Evolutionary conservation across 805 yeast species (phyloP).

Genomic region (Spathaspora girioi): DNA sequence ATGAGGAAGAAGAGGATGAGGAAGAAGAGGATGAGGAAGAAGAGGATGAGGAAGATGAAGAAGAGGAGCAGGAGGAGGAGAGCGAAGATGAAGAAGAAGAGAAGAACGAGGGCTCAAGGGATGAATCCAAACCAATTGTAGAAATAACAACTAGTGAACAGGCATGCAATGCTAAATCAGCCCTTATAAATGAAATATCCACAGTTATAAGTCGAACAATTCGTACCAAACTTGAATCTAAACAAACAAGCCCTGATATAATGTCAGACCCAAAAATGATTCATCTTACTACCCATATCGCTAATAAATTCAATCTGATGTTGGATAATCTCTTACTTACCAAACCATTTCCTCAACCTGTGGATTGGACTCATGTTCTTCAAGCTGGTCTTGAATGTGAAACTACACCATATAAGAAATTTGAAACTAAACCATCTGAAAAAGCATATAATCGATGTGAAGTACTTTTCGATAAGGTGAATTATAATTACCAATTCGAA

Average conservation of each 20-base stretch:
- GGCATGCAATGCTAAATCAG: slow-evolving; percentile 16
- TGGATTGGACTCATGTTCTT: slow-evolving; percentile 28
- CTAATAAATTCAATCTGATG: slow-evolving; percentile 9
- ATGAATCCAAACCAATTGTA: slow-evolving; percentile 2
- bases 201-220: slow-evolving; percentile 11
- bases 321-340: slow-evolving; percentile 7
- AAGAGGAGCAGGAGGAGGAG: slow-evolving; percentile 3
- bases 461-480: slow-evolving; percentile 19
- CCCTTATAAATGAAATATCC: slow-evolving; percentile 18
- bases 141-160: slow-evolving; percentile 8
- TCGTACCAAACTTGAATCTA: background rate
- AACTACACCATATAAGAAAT: slow-evolving; percentile 6
- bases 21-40: slow-evolving; percentile 5
- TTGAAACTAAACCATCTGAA: slow-evolving; percentile 9
- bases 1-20: slow-evolving; percentile 13
- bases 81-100: slow-evolving; percentile 2
- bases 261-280: slow-evolving; percentile 3
- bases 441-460: slow-evolving; percentile 22
- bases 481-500: slow-evolving; percentile 24
- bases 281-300: slow-evolving; percentile 7
- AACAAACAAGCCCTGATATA: background rate
- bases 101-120: slow-evolving; percentile 2
- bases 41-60: slow-evolving; percentile 10
- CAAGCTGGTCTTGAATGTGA: slow-evolving; percentile 17
- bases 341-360: slow-evolving; percentile 1